Base-by-base conservation (phyloP, 768 basidiomycete genomes). In the Lentinus tigrinus region DNA sequence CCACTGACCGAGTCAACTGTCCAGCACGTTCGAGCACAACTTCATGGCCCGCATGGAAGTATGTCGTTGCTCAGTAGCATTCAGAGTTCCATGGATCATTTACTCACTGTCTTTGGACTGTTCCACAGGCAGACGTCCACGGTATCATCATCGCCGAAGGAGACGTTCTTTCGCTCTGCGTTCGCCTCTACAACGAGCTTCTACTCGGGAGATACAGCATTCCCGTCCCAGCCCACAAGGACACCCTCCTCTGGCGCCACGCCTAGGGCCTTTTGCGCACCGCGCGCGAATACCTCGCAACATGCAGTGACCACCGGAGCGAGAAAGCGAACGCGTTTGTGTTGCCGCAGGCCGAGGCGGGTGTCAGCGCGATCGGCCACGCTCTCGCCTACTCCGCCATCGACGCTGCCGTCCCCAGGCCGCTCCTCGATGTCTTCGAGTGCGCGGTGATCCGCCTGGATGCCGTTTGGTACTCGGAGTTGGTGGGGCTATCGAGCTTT, bases 111-210 rank as follows among this genome's bases (percentile, higher is more conserved):
- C 31, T 31, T 3, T 1, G 11, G n/a, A n/a, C n/a, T n/a, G n/a
- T n/a, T n/a, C 31, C 31, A 31, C 11, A 31, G 31, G 11, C 6
- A 6, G 31, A 31, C 48, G 48, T 24, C 36, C 39, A 54, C n/a
- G 57, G 62, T 1, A 34, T 54, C 36, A 47, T 63, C n/a, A 68
- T 70, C 21, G 54, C 57, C 2, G 65, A 69, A 38, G 67, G 67
- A 38, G 67, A 69, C 48, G 52, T 64, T 19, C 64, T 70, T 11
- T 62, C 50, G 1, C 44, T 68, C 23, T 60, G 57, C 53, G 67
- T 69, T 49, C 62, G 63, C 13, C 63, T 69, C 17, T 31, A 31
- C 31, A 31, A 31, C 31, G 31, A 31, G 31, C 31, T 31, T 31
- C 31, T 31, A 11, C 31, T 31, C 7, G 31, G 31, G 11, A 31